phyloP scores from a whole-genome alignment of 768 basidiomycete species.

The Leccinum pellstonianum region DNA sequence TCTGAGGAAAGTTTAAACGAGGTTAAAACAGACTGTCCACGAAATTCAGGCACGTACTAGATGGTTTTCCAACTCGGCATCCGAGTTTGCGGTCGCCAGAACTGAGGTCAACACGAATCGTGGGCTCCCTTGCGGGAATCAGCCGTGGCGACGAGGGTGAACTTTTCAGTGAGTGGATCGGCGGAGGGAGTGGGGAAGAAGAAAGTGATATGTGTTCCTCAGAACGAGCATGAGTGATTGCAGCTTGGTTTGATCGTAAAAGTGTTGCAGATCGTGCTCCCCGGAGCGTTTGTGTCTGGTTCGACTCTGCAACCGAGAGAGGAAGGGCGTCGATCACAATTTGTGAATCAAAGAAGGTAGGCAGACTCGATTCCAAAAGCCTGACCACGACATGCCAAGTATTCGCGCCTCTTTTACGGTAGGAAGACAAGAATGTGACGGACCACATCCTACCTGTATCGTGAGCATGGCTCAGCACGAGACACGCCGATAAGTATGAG shows the following conservation, averaged over 20 bases:
- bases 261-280: constrained; percentile 5
- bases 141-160: background rate
- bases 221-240: background rate
- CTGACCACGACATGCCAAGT: constrained; percentile 46
- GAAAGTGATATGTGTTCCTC: background rate
- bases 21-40: background rate
- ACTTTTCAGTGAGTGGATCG: constrained; percentile 2
- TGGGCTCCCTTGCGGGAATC: background rate
- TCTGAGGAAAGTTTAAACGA: background rate
- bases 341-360: constrained; percentile 19
- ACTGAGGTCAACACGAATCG: constrained; percentile 9
- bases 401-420: constrained; percentile 1
- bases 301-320: background rate
- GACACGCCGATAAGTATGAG: background rate
- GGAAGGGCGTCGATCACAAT: constrained; percentile 9
- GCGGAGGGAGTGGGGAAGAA: background rate
- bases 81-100: constrained; percentile 18
- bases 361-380: constrained; percentile 18
- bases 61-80: constrained; percentile 2
- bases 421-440: constrained; percentile 20
- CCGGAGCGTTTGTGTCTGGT: background rate
- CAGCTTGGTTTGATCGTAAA: no score
- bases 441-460: constrained; percentile 27
- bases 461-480: background rate
- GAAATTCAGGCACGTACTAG: constrained; percentile 1